Evolutionary conservation across 2,329 filamentous ascomycete species (phyloP).

Genomic region (Chalaropsis ovoidea): DNA sequence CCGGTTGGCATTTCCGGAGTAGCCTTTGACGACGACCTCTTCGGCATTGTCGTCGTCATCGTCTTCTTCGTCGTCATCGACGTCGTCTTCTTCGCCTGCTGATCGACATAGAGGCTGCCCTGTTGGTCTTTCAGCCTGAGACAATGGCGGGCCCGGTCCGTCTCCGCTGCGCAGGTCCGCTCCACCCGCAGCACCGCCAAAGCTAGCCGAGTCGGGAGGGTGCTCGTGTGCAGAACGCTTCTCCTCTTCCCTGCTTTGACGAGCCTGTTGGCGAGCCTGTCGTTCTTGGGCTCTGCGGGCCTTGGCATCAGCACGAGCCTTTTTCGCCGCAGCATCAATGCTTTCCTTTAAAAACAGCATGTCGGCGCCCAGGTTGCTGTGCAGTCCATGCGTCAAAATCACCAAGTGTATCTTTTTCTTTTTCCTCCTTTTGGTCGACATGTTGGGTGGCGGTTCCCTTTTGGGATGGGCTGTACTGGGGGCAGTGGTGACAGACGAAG

Average conservation of each 20-base stretch:
- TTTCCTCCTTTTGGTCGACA: constrained; percentile 36
- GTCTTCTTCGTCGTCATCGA: constrained; percentile 32
- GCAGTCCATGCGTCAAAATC: constrained; percentile 82
- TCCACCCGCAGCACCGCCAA: neutral
- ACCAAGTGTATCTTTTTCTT: constrained; percentile 81
- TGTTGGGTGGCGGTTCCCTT: neutral
- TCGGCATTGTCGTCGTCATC: constrained; percentile 61
- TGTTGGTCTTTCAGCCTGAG: neutral
- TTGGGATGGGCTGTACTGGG: constrained; percentile 28
- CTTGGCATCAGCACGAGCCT: constrained; percentile 61
- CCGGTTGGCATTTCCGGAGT: constrained; percentile 76
- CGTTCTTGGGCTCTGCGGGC: constrained; percentile 46
- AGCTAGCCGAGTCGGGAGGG: neutral
- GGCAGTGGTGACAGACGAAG: constrained; percentile 19
- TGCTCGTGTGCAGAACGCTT: neutral
- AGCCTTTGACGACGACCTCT: constrained; percentile 80
- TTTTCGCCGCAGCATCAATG: constrained; percentile 72
- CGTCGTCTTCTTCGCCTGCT: neutral
- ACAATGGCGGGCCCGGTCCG: too few relatives aligned
- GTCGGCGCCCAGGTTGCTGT: constrained; percentile 90
- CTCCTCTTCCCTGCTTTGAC: constrained; percentile 2
- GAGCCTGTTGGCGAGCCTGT: constrained; percentile 32
- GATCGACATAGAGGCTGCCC: neutral
- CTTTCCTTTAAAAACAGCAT: constrained; percentile 97
- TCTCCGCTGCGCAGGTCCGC: neutral